These are phyloP conservation scores for Trichomonas gallinae DNA, from an alignment of 208 protist genomes.

Conservation along the genomic window DNA sequence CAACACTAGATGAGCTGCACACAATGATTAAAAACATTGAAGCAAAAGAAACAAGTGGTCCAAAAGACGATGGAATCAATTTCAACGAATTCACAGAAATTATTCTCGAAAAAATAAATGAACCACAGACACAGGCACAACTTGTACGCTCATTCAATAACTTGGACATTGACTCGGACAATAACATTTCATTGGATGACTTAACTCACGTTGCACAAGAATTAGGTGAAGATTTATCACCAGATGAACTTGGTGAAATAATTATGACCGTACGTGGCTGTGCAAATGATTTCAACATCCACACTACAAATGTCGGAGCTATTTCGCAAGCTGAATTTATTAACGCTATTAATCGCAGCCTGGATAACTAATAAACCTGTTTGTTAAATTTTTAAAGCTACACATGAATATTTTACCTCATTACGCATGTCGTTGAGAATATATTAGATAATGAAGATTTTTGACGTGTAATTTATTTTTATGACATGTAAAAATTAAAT, in stretches of 20 bases:
- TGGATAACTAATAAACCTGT: neutral
- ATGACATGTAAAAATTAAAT: too few species aligned
- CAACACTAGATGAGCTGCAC: neutral
- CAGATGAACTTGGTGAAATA: neutral
- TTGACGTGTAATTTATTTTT: too few species aligned
- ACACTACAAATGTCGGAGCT: neutral
- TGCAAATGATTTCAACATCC: neutral
- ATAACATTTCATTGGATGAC: neutral
- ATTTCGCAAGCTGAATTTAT: neutral
- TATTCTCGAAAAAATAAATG: neutral
- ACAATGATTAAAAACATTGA: neutral
- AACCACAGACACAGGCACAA: neutral
- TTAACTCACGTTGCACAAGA: neutral
- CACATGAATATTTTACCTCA: too few species aligned
- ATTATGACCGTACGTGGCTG: neutral
- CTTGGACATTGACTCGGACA: neutral
- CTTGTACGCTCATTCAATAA: neutral
- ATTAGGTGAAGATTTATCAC: neutral
- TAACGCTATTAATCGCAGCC: neutral
- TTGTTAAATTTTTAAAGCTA: neutral
- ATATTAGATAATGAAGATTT: too few species aligned
- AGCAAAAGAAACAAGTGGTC: neutral
- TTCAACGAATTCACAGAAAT: constrained; percentile 4
- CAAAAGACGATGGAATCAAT: neutral
- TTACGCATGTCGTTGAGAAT: too few species aligned